Evolutionary conservation across 2,329 filamentous ascomycete genomes (phyloP).

Genomic region (Tolypocladium paradoxum): DNA sequence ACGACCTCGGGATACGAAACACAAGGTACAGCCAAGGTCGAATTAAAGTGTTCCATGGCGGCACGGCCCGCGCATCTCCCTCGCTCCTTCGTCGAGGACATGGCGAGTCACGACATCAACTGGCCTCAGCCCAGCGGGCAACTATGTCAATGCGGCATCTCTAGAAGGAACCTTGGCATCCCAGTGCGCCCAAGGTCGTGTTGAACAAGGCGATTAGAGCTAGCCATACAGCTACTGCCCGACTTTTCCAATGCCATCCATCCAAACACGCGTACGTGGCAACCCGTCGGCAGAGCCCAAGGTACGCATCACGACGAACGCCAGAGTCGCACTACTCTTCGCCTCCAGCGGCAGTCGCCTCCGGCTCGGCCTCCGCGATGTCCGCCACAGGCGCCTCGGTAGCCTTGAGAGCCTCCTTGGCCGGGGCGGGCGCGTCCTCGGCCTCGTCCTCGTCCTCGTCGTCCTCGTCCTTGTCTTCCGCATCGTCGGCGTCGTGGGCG

Average conservation of each 20-base stretch:
- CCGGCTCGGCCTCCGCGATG: slow-evolving; percentile 13
- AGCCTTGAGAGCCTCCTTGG: slow-evolving; percentile 16
- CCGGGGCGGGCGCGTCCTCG: slow-evolving; percentile 11
- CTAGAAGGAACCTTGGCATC: not conserved
- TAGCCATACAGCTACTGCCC: not conserved
- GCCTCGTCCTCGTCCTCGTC: slow-evolving; percentile 15
- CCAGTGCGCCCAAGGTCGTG: not conserved
- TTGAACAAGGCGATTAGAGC: not conserved
- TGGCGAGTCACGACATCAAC: not conserved
- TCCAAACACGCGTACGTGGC: not conserved
- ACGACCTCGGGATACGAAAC: not conserved
- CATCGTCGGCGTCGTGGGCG: slow-evolving; percentile 21
- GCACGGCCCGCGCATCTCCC: not conserved
- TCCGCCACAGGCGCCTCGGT: slow-evolving; percentile 7
- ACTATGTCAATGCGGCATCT: not conserved
- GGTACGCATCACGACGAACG: not conserved
- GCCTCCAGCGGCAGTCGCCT: slow-evolving; percentile 17
- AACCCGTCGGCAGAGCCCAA: not conserved
- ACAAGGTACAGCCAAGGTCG: not conserved
- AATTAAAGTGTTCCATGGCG: not conserved
- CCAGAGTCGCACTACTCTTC: slow-evolving; percentile 12
- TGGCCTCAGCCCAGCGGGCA: not conserved
- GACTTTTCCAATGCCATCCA: not conserved
- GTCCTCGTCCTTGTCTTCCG: slow-evolving; percentile 11
- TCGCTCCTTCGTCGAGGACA: too few relatives aligned